These are phyloP conservation scores for Starmerella roubikii DNA, from an alignment of 805 yeast species.

Conservation along the genomic window DNA sequence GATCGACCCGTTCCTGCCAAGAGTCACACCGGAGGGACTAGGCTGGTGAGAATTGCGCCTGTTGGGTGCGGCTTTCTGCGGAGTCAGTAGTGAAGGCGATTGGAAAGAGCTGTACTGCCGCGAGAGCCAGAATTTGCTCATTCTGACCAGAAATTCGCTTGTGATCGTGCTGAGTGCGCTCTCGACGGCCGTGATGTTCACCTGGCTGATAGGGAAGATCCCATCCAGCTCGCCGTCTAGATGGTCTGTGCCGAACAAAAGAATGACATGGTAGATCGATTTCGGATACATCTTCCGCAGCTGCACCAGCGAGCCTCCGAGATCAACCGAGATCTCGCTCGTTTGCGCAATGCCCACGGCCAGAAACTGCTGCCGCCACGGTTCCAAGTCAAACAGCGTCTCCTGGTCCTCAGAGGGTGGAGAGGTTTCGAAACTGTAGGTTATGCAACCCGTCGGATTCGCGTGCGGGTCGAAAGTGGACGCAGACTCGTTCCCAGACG, in stretches of 20 bases:
- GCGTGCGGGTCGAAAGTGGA: conserved; percentile 63
- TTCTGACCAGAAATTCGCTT: conserved; percentile 43
- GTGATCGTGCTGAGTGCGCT: conserved; percentile 64
- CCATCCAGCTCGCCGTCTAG: background rate
- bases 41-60: background rate
- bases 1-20: conserved; percentile 24
- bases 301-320: conserved; percentile 24
- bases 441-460: conserved; percentile 62
- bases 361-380: conserved; percentile 59
- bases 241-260: conserved; percentile 36
- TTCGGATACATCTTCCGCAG: conserved; percentile 38
- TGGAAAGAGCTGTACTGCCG: conserved; percentile 67
- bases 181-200: conserved; percentile 32
- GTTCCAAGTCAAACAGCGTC: conserved; percentile 77
- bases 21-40: conserved; percentile 9
- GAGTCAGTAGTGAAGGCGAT: conserved; percentile 37
- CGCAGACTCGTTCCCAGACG: conserved; percentile 19
- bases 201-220: background rate
- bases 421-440: conserved; percentile 40
- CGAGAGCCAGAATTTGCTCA: conserved; percentile 54
- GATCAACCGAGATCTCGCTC: conserved; percentile 20
- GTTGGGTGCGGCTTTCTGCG: background rate
- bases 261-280: conserved; percentile 40
- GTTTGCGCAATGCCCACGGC: conserved; percentile 33
- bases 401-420: conserved; percentile 42